Evolutionary conservation across 352 stramenopile genomes (phyloP).

Genomic region (Discostella stelligera): DNA sequence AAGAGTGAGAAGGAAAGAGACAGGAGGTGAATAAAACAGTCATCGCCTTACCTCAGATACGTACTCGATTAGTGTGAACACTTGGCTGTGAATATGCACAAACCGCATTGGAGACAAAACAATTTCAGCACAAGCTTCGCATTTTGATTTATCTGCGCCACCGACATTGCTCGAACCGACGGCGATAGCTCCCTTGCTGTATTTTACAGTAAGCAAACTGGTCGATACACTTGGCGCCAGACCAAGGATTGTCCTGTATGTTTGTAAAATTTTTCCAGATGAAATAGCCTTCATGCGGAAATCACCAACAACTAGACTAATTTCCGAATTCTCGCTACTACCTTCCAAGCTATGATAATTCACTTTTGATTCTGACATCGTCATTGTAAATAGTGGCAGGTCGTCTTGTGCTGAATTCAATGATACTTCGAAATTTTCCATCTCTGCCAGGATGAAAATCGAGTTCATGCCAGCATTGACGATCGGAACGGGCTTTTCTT

Average conservation of each 20-base stretch:
- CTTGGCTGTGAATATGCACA: constrained; percentile 77
- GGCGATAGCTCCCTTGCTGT: constrained; percentile 60
- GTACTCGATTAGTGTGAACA: constrained; percentile 75
- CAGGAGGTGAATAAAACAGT: not conserved
- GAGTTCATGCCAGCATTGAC: constrained; percentile 25
- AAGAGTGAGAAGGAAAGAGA: not conserved
- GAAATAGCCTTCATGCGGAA: constrained; percentile 61
- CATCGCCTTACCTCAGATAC: constrained; percentile 10
- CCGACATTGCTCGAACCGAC: constrained; percentile 51
- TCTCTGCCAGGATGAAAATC: constrained; percentile 68
- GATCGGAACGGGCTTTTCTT: constrained; percentile 14
- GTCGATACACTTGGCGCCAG: constrained; percentile 61
- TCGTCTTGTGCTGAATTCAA: constrained; percentile 81
- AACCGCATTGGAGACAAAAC: constrained; percentile 77
- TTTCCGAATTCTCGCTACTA: constrained; percentile 51
- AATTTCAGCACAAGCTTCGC: constrained; percentile 69
- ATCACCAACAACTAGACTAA: constrained; percentile 72
- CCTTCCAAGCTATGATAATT: constrained; percentile 52
- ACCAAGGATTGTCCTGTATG: constrained; percentile 77
- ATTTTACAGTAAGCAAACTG: constrained; percentile 77
- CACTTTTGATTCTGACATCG: constrained; percentile 66
- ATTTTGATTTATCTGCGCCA: constrained; percentile 53
- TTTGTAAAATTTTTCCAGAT: constrained; percentile 52
- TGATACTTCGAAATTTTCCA: constrained; percentile 75
- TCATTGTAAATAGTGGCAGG: constrained; percentile 77